Conservation (phyloP, 2,329 filamentous ascomycete genomes). For the Zalaria sp. region DNA sequence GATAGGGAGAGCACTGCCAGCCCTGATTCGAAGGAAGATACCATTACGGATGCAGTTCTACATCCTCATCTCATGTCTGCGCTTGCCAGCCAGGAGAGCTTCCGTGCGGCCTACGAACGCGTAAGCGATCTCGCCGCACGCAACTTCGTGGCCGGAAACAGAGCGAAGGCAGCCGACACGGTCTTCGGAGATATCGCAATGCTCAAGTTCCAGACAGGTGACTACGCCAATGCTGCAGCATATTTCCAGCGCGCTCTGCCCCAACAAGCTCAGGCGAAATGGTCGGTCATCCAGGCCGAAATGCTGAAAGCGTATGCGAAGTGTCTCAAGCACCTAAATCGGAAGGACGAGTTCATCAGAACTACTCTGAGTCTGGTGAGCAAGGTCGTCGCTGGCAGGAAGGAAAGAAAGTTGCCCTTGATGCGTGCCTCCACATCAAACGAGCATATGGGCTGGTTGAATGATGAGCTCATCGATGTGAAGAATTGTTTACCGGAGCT, state of each 20-base stretch:
- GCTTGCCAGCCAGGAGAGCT: conserved; percentile 21
- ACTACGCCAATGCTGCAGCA: conserved; percentile 58
- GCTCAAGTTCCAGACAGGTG: conserved; percentile 58
- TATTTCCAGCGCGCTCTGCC: conserved; percentile 69
- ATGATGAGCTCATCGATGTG: conserved; percentile 24
- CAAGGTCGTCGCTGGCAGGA: conserved; percentile 42
- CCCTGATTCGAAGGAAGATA: neutral
- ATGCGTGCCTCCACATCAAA: conserved; percentile 20
- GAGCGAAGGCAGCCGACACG: conserved; percentile 61
- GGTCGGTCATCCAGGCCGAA: conserved; percentile 66
- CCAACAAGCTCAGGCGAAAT: conserved; percentile 64
- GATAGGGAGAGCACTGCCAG: neutral
- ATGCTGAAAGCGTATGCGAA: conserved; percentile 76
- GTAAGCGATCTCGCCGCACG: conserved; percentile 76
- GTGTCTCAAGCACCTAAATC: conserved; percentile 64
- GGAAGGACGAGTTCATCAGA: conserved; percentile 65
- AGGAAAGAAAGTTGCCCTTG: conserved; percentile 8
- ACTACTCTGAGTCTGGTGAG: conserved; percentile 60
- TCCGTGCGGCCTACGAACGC: conserved; percentile 32
- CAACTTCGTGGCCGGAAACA: conserved; percentile 68
- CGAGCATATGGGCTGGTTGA: conserved; percentile 16
- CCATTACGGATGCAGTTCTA: conserved; percentile 3
- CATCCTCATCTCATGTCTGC: conserved; percentile 16
- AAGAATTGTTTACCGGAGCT: conserved; percentile 26
- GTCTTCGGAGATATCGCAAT: conserved; percentile 76